Base-by-base conservation (phyloP, 2,329 filamentous ascomycete genomes). In the Fusarium guadeloupense region DNA sequence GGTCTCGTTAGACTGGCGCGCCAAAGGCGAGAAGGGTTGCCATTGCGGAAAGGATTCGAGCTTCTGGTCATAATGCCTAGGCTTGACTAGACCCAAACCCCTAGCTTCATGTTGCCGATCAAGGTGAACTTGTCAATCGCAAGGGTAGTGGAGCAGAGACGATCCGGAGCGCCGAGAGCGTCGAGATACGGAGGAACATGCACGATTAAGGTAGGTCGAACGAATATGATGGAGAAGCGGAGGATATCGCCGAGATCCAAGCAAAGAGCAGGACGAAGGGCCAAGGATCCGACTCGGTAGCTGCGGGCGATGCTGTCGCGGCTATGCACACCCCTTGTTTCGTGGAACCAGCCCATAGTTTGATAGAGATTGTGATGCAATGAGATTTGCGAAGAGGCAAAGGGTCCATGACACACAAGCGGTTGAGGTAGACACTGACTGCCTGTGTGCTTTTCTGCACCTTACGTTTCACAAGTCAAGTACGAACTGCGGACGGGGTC, bases 141-240 rank as follows among this genome's bases (percentile, higher is more conserved):
- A 45, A 37, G 50, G 26, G 57, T 42, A 33, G 55, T 64, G 60
- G 57, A 47, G 60, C 54, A n/a, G 16, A 59, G 59, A 64, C 39
- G 47, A 31, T 31, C 55, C 41, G 52, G 42, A 54, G 35, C 44
- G 62, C 63, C 62, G 61, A 66, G 62, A 64, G 45, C 28, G 10
- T 40, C 44, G 51, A 51, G 50, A 67, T 55, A 65, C 58, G 60
- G 60, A 69, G 51, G 56, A 47, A 60, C 58, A 68, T 56, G 63
- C 63, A 57, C 57, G 54, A 54, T 58, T 64, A 57, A 51, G 61
- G 66, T 63, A 67, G 60, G 60, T 60, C 47, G 17, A 64, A 64
- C 41, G 46, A 38, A 14, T 43, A 45, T 41, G 41, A 50, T 62
- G 41, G 55, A 57, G 55, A 39, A 53, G 54, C 53, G 40, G 50